Percentiles rank a stretch among this genome's conserved stretches.
phyloP scores from a whole-genome alignment of 2,329 filamentous ascomycete genomes.

The Zopfia rhizophila region DNA sequence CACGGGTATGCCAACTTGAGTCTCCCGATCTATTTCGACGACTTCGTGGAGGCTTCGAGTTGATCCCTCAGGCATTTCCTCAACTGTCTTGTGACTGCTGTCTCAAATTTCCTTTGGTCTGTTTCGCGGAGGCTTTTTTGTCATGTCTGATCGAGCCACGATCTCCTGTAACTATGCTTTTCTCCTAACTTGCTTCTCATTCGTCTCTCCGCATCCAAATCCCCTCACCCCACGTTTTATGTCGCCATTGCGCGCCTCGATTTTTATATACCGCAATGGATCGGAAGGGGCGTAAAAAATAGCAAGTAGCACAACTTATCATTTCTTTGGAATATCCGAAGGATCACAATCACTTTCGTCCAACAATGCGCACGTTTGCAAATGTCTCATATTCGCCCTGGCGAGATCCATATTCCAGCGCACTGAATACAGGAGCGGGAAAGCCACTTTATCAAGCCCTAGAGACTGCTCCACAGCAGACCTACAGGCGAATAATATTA shows the following conservation, averaged over 20 bases:
- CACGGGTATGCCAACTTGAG: constrained; percentile 42
- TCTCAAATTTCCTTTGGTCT: constrained; percentile 41
- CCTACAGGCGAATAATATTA: constrained; percentile 36
- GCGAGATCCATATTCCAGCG: constrained; percentile 40
- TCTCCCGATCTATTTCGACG: constrained; percentile 42
- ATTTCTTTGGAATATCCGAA: constrained; percentile 31
- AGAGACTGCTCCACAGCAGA: constrained; percentile 24
- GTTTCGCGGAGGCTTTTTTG: constrained; percentile 33
- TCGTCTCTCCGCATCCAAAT: constrained; percentile 47
- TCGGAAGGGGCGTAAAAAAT: constrained; percentile 37
- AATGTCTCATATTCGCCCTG: constrained; percentile 47
- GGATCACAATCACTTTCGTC: constrained; percentile 29
- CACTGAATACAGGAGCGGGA: constrained; percentile 25
- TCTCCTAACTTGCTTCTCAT: constrained; percentile 38
- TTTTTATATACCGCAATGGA: constrained; percentile 46
- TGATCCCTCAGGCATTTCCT: constrained; percentile 28
- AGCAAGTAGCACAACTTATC: constrained; percentile 44
- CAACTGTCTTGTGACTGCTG: constrained; percentile 45
- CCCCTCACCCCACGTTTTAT: constrained; percentile 48
- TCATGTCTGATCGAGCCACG: constrained; percentile 41
- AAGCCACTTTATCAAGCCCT: constrained; percentile 20
- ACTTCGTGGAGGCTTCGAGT: constrained; percentile 37
- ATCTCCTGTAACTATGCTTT: constrained; percentile 36
- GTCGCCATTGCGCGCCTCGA: constrained; percentile 43
- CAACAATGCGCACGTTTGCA: constrained; percentile 43